These are phyloP conservation scores for Sporothrix schenckii DNA, from an alignment of 2,329 filamentous ascomycete genomes.

Conservation along the genomic window DNA sequence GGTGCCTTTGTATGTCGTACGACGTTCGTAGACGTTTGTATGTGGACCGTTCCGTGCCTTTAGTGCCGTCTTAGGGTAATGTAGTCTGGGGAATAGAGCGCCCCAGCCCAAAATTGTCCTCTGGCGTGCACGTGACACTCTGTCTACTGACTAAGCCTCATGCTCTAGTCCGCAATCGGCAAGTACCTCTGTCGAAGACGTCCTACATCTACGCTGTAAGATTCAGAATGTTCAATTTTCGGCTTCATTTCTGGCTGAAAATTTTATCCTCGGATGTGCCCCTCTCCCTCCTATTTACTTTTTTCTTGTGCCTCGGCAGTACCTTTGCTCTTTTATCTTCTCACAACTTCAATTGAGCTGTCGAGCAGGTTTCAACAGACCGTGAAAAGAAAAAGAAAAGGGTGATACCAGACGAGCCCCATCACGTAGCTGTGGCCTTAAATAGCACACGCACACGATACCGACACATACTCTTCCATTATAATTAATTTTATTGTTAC, in stretches of 20 bases:
- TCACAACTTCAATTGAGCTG: neutral
- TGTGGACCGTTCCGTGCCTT: neutral
- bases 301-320: neutral
- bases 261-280: slow-evolving; percentile 1
- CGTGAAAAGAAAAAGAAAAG: neutral
- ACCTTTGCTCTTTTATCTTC: neutral
- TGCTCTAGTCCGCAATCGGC: neutral
- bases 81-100: neutral
- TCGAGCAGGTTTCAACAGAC: no score
- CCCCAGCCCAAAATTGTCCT: neutral
- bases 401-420: neutral
- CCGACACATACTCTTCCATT: no score
- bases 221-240: slow-evolving; percentile 56
- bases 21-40: neutral
- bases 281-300: neutral
- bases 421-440: slow-evolving; percentile 5
- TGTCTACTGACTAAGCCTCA: neutral
- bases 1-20: no score
- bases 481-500: no score
- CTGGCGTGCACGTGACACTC: neutral
- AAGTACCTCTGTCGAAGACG: neutral
- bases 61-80: neutral
- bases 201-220: slow-evolving; percentile 22
- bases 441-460: slow-evolving; percentile 6
- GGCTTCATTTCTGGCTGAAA: slow-evolving; percentile 44